phyloP scores from a whole-genome alignment of 2,329 filamentous ascomycete genomes.

The Scedosporium dehoogii region DNA sequence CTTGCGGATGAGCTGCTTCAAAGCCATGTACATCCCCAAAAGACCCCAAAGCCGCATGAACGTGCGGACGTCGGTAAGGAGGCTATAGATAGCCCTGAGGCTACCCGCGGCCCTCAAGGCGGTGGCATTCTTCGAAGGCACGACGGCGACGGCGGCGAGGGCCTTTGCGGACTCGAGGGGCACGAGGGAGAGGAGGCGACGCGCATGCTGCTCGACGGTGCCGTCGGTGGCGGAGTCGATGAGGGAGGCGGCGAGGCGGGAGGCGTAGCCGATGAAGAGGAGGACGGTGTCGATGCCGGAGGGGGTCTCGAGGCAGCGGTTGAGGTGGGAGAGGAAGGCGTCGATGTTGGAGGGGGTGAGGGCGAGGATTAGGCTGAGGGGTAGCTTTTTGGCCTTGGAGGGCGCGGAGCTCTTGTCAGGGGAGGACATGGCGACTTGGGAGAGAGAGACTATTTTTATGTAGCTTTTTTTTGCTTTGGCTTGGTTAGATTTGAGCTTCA shows the following conservation, averaged over 20 bases:
- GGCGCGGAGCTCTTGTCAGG: background rate
- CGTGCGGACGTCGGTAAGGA: constrained; percentile 62
- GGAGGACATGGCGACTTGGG: background rate
- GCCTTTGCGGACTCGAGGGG: constrained; percentile 25
- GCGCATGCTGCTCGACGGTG: constrained; percentile 43
- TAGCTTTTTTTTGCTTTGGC: background rate
- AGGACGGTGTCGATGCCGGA: constrained; percentile 61
- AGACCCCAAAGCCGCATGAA: constrained; percentile 70
- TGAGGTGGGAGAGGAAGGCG: constrained; percentile 43
- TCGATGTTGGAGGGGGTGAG: constrained; percentile 31
- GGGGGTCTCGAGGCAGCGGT: constrained; percentile 57
- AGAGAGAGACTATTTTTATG: background rate
- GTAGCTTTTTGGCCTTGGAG: constrained; percentile 1
- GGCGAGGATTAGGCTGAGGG: constrained; percentile 9
- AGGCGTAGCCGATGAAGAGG: constrained; percentile 57
- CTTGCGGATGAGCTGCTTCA: constrained; percentile 35
- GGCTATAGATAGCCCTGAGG: constrained; percentile 50
- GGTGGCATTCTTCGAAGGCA: constrained; percentile 27
- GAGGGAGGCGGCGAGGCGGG: constrained; percentile 42
- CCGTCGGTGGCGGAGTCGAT: constrained; percentile 45
- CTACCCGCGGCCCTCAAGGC: constrained; percentile 36
- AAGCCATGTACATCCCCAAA: constrained; percentile 63
- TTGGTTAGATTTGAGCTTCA: too few species aligned
- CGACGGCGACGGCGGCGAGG: constrained; percentile 7
- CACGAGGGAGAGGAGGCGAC: constrained; percentile 40